Evolutionary conservation across 1,139 yeast genomes (phyloP).

Genomic region (Suhomyces chickasaworum): DNA sequence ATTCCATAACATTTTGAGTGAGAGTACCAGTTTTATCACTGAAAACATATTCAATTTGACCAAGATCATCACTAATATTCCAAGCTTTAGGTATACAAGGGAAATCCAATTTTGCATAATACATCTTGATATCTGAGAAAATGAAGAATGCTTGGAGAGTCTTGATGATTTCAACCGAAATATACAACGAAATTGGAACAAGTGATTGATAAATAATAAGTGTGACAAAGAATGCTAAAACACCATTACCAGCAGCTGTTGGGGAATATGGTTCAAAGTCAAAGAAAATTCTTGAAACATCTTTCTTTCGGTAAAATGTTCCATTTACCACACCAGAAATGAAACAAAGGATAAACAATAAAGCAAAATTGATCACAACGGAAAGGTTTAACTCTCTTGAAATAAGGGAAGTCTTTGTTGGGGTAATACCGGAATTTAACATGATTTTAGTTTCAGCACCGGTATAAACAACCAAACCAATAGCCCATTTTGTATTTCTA

Average conservation of each 20-base stretch:
- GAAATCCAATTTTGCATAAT: constrained; percentile 79
- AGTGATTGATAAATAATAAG: constrained; percentile 86
- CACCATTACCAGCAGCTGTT: constrained; percentile 75
- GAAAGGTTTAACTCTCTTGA: constrained; percentile 81
- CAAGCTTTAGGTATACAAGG: constrained; percentile 97
- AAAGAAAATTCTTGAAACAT: constrained; percentile 65
- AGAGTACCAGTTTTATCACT: constrained; percentile 97
- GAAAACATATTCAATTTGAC: constrained; percentile 93
- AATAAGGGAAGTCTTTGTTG: constrained; percentile 82
- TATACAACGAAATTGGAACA: constrained; percentile 93
- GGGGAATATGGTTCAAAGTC: constrained; percentile 56
- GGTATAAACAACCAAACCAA: constrained; percentile 86
- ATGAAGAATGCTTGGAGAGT: constrained; percentile 94
- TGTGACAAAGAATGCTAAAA: constrained; percentile 84
- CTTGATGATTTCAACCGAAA: constrained; percentile 92
- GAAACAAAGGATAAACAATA: constrained; percentile 78
- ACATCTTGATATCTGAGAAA: constrained; percentile 84
- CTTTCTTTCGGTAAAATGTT: constrained; percentile 54
- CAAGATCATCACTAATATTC: constrained; percentile 96
- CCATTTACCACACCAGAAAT: constrained; percentile 85
- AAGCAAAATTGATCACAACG: constrained; percentile 73
- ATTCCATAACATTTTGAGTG: constrained; percentile 96
- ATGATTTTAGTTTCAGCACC: constrained; percentile 91
- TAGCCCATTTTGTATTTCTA: constrained; percentile 91
- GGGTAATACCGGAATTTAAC: constrained; percentile 91